Percentiles rank a stretch among this genome's conserved stretches.
These are phyloP conservation scores for Euphorbia pulcherrima DNA, from an alignment of 345 rosid genomes.

Conservation along the genomic window DNA sequence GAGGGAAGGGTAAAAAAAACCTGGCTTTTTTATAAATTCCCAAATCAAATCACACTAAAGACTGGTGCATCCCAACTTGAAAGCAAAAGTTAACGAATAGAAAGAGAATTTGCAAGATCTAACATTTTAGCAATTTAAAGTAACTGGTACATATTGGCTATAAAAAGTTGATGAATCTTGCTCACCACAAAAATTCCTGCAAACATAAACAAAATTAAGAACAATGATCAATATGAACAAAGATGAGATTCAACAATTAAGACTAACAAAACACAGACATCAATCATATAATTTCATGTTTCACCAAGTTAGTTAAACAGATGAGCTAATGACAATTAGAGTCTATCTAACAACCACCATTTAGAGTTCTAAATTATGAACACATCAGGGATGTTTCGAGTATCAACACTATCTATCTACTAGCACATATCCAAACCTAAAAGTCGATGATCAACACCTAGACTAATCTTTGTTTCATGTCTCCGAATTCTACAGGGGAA, in stretches of 20 bases:
- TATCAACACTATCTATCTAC: neutral
- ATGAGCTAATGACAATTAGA: too few species aligned
- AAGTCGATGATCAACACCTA: neutral
- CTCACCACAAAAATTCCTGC: slow-evolving; percentile 2
- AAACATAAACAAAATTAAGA: neutral
- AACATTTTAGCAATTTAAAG: neutral
- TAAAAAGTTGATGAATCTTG: neutral
- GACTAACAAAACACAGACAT: neutral
- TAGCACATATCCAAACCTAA: slow-evolving; percentile 1
- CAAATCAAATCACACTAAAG: neutral
- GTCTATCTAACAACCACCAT: neutral
- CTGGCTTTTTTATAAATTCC: too few species aligned
- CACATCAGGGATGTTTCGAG: neutral
- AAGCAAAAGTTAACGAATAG: neutral
- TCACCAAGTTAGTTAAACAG: neutral
- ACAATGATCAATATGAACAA: neutral
- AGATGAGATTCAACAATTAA: neutral
- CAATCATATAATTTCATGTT: neutral
- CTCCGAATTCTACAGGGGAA: neutral
- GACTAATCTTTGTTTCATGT: neutral
- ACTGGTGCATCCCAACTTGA: too few species aligned
- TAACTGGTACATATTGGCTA: neutral
- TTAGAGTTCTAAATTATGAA: neutral
- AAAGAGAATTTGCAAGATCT: neutral
- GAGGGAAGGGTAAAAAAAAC: too few species aligned